A percentile compares a stretch with the other conserved stretches of the same genome.
These are phyloP conservation scores for Paraconiothyrium brasiliense DNA, from an alignment of 2,329 filamentous ascomycete species.

Conservation along the genomic window DNA sequence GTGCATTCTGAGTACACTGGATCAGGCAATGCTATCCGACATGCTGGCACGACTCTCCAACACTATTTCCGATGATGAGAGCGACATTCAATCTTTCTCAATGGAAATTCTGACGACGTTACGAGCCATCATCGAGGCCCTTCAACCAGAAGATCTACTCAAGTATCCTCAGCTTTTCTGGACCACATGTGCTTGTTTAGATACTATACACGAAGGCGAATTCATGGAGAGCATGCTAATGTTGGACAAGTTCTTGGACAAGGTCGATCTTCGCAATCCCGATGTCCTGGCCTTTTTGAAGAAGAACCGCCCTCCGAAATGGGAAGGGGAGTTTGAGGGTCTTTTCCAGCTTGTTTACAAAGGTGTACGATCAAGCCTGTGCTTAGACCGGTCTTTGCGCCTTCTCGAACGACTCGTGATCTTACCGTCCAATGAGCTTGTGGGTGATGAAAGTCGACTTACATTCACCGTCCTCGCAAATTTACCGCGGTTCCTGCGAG, in stretches of 20 bases:
- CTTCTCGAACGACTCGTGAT: slow-evolving; percentile 81
- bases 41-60: slow-evolving; percentile 96
- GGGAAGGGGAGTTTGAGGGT: slow-evolving; percentile 90
- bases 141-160: slow-evolving; percentile 80
- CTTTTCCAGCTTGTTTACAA: slow-evolving; percentile 89
- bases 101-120: slow-evolving; percentile 97
- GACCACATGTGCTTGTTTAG: slow-evolving; percentile 95
- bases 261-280: slow-evolving; percentile 79
- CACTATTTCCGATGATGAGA: slow-evolving; percentile 93
- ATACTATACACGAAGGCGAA: slow-evolving; percentile 95
- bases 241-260: slow-evolving; percentile 85
- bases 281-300: slow-evolving; percentile 74
- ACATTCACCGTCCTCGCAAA: slow-evolving; percentile 93
- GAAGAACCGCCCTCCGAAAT: slow-evolving; percentile 82
- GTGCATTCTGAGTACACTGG: slow-evolving; percentile 88
- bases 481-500: slow-evolving; percentile 82
- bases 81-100: slow-evolving; percentile 93
- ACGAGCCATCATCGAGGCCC: slow-evolving; percentile 86
- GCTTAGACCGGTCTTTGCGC: slow-evolving; percentile 78
- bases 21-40: slow-evolving; percentile 93
- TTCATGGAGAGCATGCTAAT: slow-evolving; percentile 92
- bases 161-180: slow-evolving; percentile 97
- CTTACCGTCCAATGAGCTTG: slow-evolving; percentile 79
- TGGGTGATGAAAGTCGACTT: slow-evolving; percentile 83
- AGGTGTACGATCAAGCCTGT: slow-evolving; percentile 85